Evolutionary conservation across 1,284 basidiomycete genomes (phyloP).

Genomic region (Rhodotorula sp.): DNA sequence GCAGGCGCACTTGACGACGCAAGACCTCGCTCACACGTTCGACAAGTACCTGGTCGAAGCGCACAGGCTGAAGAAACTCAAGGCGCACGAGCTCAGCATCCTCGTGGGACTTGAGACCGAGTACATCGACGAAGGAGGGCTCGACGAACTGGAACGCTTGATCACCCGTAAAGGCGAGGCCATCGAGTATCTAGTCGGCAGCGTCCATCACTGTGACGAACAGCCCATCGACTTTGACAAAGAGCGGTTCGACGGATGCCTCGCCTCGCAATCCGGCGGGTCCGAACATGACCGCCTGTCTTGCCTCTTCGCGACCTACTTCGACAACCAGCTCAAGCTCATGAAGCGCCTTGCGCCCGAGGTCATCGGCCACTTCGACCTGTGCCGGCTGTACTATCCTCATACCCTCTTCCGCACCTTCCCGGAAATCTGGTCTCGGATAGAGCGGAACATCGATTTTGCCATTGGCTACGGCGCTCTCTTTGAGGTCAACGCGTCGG

Average conservation of each 20-base stretch:
- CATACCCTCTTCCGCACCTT: constrained; percentile 48
- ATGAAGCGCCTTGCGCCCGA: constrained; percentile 73
- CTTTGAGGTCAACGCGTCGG: constrained; percentile 91
- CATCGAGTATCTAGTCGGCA: constrained; percentile 90
- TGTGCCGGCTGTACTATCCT: constrained; percentile 77
- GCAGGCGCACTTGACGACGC: constrained; percentile 27
- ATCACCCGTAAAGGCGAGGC: constrained; percentile 59
- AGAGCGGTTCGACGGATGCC: constrained; percentile 63
- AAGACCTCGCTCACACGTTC: constrained; percentile 60
- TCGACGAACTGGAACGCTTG: constrained; percentile 54
- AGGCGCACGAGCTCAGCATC: constrained; percentile 66
- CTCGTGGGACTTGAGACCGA: constrained; percentile 94
- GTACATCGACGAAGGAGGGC: constrained; percentile 69
- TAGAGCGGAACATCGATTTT: constrained; percentile 72
- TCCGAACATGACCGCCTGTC: constrained; percentile 10
- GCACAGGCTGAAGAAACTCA: constrained; percentile 63
- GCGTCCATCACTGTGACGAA: constrained; percentile 83
- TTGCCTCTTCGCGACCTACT: constrained; percentile 64
- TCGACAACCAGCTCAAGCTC: constrained; percentile 76
- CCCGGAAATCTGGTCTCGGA: constrained; percentile 62
- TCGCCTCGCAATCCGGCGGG: constrained; percentile 48
- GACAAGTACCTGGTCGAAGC: constrained; percentile 71
- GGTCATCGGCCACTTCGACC: constrained; percentile 89
- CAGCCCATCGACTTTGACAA: constrained; percentile 92
- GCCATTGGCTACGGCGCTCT: constrained; percentile 81